phyloP scores from a whole-genome alignment of 225 moss, liverwort and hornwort species.

The Anthoceros angustus region DNA sequence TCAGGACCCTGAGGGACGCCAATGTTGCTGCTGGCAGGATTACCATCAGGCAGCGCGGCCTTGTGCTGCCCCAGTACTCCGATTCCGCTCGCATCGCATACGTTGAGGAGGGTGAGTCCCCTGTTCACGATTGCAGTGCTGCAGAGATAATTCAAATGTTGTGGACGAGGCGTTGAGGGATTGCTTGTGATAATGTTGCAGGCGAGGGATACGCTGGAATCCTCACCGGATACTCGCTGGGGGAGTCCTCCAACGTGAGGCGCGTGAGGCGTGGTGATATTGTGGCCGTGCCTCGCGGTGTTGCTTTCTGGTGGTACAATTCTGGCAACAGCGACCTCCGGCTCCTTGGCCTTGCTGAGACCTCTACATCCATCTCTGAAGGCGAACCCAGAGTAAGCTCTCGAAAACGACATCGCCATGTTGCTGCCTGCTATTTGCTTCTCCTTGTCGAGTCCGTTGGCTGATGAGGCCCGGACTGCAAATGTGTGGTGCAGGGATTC shows the following conservation, averaged over 20 bases:
- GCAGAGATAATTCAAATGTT: not conserved
- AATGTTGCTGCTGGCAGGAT: not conserved
- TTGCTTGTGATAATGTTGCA: not conserved
- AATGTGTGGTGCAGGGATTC: not conserved
- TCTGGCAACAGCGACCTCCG: not conserved
- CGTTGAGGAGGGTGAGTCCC: not conserved
- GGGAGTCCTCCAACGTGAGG: not conserved
- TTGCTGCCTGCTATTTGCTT: no score
- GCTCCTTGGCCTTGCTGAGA: not conserved
- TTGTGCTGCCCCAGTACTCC: not conserved
- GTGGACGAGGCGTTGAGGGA: not conserved
- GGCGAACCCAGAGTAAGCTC: not conserved
- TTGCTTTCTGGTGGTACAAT: not conserved
- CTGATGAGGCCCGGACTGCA: not conserved
- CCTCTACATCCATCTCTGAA: not conserved
- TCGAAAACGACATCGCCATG: no score
- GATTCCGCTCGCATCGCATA: not conserved
- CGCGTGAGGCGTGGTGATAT: not conserved
- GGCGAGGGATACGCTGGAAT: not conserved
- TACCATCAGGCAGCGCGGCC: not conserved
- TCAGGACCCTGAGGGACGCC: not conserved
- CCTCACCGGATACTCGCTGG: not conserved
- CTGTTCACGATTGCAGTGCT: not conserved
- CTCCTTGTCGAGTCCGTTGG: no score
- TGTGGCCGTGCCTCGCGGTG: not conserved